A percentile compares a stretch with the other conserved stretches of the same genome.
Evolutionary conservation across 2,329 filamentous ascomycete genomes (phyloP).

Genomic region (Pyrenophora tritici-repentis): DNA sequence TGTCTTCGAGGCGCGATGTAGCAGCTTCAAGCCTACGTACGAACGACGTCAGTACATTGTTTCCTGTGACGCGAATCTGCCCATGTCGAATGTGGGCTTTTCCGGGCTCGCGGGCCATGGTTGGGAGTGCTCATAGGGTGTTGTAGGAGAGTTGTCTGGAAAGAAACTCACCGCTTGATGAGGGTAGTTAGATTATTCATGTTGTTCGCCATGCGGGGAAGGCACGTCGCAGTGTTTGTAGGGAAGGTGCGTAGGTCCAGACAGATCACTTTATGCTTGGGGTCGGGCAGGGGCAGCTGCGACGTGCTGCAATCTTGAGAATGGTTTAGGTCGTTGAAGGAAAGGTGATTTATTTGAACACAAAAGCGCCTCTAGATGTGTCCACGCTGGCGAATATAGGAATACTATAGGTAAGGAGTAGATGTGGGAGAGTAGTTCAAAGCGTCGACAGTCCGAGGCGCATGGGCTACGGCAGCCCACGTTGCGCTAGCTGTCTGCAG

Average conservation of each 20-base stretch:
- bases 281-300: slow-evolving; percentile 31
- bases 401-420: neutral
- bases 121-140: slow-evolving; percentile 2
- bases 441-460: slow-evolving; percentile 6
- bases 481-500: slow-evolving; percentile 23
- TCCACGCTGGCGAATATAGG: neutral
- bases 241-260: slow-evolving; percentile 25
- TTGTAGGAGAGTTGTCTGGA: neutral
- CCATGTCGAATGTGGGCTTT: slow-evolving; percentile 22
- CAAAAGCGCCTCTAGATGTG: neutral
- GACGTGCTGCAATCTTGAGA: slow-evolving; percentile 32
- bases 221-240: slow-evolving; percentile 30
- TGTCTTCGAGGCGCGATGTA: slow-evolving; percentile 93
- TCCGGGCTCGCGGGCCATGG: slow-evolving; percentile 14
- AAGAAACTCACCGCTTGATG: slow-evolving; percentile 83
- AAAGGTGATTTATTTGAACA: neutral
- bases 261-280: slow-evolving; percentile 25
- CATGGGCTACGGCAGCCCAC: slow-evolving; percentile 16
- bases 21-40: slow-evolving; percentile 87
- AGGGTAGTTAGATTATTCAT: slow-evolving; percentile 98
- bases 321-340: neutral
- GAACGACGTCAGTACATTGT: slow-evolving; percentile 56
- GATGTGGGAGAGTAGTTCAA: slow-evolving; percentile 5
- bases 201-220: slow-evolving; percentile 71
- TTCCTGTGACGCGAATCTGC: slow-evolving; percentile 22